Percentiles rank a stretch among this genome's conserved stretches.
Conservation (phyloP, 768 basidiomycete genomes). For the Boletus eberwhitei region DNA sequence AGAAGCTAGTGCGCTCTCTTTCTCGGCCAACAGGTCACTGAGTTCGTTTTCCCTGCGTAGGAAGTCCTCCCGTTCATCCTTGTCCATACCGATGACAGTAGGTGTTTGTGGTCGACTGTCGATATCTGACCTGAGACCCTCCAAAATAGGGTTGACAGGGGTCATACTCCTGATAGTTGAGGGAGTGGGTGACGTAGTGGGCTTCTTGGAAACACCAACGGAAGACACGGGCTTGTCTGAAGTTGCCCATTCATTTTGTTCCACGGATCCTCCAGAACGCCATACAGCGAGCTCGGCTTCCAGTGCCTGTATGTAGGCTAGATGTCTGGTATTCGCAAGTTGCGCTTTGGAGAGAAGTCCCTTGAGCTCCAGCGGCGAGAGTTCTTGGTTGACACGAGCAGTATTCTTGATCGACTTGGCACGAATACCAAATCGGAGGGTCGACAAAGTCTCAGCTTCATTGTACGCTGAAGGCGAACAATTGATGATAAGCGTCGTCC, state of each 20-base stretch:
- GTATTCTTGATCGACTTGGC: conserved; percentile 99
- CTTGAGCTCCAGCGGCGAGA: conserved; percentile 95
- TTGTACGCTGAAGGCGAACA: conserved; percentile 98
- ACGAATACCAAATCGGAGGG: conserved; percentile 98
- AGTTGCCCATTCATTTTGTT: conserved; percentile 76
- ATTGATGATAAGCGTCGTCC: conserved; percentile 98
- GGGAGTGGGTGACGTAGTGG: conserved; percentile 58
- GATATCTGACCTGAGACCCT: conserved; percentile 66
- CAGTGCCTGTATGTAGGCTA: conserved; percentile 83
- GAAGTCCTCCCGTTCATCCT: conserved; percentile 98
- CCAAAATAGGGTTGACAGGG: conserved; percentile 68
- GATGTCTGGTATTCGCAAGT: conserved; percentile 74
- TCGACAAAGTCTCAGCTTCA: conserved; percentile 92
- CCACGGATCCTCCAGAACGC: conserved; percentile 84
- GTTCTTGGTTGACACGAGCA: conserved; percentile 96
- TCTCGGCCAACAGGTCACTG: conserved; percentile 89
- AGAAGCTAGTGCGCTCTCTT: conserved; percentile 73
- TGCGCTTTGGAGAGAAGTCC: conserved; percentile 86
- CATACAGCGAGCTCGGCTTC: conserved; percentile 90
- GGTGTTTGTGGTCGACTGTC: conserved; percentile 92
- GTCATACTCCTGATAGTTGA: conserved; percentile 70
- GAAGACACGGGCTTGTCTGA: conserved; percentile 53
- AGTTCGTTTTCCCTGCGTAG: conserved; percentile 94
- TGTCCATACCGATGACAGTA: conserved; percentile 81
- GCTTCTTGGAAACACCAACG: conserved; percentile 44